These are phyloP conservation scores for Massariosphaeria phaeospora DNA, from an alignment of 495 filamentous ascomycete genomes.

Conservation along the genomic window DNA sequence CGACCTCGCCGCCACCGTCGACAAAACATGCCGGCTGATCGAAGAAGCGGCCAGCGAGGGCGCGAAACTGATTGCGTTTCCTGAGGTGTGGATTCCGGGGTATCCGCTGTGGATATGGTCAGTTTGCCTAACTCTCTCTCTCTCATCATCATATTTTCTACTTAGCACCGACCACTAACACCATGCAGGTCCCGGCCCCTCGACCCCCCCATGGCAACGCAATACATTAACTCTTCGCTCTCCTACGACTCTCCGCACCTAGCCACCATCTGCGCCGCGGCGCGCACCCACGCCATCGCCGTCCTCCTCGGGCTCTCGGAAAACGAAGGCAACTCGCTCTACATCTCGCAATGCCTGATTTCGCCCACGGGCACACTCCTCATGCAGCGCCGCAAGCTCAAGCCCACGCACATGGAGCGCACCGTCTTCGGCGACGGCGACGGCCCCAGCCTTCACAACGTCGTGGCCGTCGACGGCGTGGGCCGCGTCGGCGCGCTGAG, in stretches of 20 bases:
- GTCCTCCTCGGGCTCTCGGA: slow-evolving; percentile 55
- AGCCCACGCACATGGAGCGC: slow-evolving; percentile 60
- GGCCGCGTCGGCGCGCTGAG: slow-evolving; percentile 47
- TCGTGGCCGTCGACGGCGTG: slow-evolving; percentile 43
- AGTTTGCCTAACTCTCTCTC: slow-evolving; percentile 10
- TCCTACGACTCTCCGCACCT: slow-evolving; percentile 46
- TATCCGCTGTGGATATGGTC: slow-evolving; percentile 60
- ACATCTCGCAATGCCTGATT: slow-evolving; percentile 56
- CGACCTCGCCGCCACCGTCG: slow-evolving; percentile 46
- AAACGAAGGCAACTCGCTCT: slow-evolving; percentile 45
- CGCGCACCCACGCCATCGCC: slow-evolving; percentile 44
- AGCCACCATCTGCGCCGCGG: slow-evolving; percentile 42
- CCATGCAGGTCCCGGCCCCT: slow-evolving; percentile 43
- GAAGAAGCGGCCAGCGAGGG: slow-evolving; percentile 49
- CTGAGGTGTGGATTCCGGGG: slow-evolving; percentile 54
- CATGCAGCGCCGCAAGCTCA: slow-evolving; percentile 51
- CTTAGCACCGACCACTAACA: neutral
- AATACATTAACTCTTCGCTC: slow-evolving; percentile 53
- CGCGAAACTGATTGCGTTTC: slow-evolving; percentile 51
- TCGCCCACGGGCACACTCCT: slow-evolving; percentile 44
- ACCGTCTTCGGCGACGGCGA: slow-evolving; percentile 56
- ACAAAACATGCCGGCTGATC: slow-evolving; percentile 51
- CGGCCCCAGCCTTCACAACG: slow-evolving; percentile 43
- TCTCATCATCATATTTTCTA: slow-evolving; percentile 1
- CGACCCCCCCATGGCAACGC: slow-evolving; percentile 43